Percentiles rank a stretch among this genome's conserved stretches.
These are phyloP conservation scores for Plenodomus biglobosus DNA, from an alignment of 2,329 filamentous ascomycete species.

Conservation along the genomic window DNA sequence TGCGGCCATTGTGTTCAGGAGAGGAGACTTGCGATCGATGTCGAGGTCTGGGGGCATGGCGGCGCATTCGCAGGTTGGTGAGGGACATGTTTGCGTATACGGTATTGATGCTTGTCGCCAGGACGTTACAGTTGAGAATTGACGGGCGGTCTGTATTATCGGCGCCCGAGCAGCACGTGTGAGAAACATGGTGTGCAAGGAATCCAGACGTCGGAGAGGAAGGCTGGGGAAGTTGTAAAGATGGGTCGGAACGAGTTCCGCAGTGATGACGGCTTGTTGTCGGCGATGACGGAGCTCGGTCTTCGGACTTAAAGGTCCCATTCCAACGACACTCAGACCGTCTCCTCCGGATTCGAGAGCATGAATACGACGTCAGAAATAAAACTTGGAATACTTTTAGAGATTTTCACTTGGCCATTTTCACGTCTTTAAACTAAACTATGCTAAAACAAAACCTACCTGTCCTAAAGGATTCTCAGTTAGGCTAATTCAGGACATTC, in stretches of 20 bases:
- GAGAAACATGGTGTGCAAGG: constrained; percentile 3
- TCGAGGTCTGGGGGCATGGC: constrained; percentile 65
- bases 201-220: not conserved
- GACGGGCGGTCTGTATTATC: not conserved
- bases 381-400: too few species aligned
- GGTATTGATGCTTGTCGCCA: constrained; percentile 22
- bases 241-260: constrained; percentile 3
- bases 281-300: constrained; percentile 5
- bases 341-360: too few species aligned
- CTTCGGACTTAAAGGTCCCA: not conserved
- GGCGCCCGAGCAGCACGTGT: not conserved
- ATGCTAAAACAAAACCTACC: too few species aligned
- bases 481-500: too few species aligned
- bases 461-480: too few species aligned
- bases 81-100: constrained; percentile 60
- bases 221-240: not conserved
- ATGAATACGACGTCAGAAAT: too few species aligned
- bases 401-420: too few species aligned
- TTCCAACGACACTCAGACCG: too few species aligned
- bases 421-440: too few species aligned
- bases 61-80: constrained; percentile 75
- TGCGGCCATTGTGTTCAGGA: constrained; percentile 75
- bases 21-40: constrained; percentile 69
- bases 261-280: not conserved
- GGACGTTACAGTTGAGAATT: constrained; percentile 6